These are phyloP conservation scores for Leptoxyphium fumago DNA, from an alignment of 2,329 filamentous ascomycete genomes.

Conservation along the genomic window DNA sequence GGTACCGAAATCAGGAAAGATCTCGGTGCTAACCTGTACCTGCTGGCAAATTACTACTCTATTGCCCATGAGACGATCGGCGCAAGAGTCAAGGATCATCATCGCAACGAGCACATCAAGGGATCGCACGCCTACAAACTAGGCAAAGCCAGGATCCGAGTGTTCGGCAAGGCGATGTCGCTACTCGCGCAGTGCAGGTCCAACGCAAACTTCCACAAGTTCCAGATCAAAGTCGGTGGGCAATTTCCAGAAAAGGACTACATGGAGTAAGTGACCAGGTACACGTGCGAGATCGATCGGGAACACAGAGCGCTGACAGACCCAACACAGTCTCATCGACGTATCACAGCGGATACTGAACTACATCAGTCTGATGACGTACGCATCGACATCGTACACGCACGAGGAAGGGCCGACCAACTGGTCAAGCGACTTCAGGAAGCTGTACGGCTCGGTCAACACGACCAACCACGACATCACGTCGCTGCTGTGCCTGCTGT, in stretches of 20 bases:
- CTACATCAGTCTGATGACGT: slow-evolving; percentile 51
- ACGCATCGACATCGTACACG: slow-evolving; percentile 43
- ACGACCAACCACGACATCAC: slow-evolving; percentile 53
- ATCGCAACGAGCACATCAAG: slow-evolving; percentile 37
- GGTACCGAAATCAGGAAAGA: slow-evolving; percentile 54
- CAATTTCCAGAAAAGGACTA: slow-evolving; percentile 53
- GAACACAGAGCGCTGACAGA: slow-evolving; percentile 2
- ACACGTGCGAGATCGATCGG: neutral
- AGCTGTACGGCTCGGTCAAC: slow-evolving; percentile 40
- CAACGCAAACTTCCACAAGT: slow-evolving; percentile 51
- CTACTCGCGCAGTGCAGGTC: slow-evolving; percentile 48
- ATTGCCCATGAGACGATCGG: slow-evolving; percentile 54
- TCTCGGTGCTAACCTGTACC: slow-evolving; percentile 52
- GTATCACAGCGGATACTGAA: slow-evolving; percentile 46
- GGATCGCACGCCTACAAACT: slow-evolving; percentile 39
- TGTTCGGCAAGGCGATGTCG: slow-evolving; percentile 54
- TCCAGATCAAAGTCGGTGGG: slow-evolving; percentile 57
- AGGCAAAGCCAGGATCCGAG: slow-evolving; percentile 41
- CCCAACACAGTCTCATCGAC: slow-evolving; percentile 36
- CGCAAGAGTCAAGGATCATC: slow-evolving; percentile 42
- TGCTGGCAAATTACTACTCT: slow-evolving; percentile 60
- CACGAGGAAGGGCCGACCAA: slow-evolving; percentile 25
- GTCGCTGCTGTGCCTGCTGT: slow-evolving; percentile 52
- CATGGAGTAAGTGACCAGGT: slow-evolving; percentile 21
- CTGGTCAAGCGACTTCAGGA: slow-evolving; percentile 49